Evolutionary conservation across 441 rosid genomes (phyloP), one percentile per base, ranked within the genome.

Genomic region (Populus hybrid): DNA sequence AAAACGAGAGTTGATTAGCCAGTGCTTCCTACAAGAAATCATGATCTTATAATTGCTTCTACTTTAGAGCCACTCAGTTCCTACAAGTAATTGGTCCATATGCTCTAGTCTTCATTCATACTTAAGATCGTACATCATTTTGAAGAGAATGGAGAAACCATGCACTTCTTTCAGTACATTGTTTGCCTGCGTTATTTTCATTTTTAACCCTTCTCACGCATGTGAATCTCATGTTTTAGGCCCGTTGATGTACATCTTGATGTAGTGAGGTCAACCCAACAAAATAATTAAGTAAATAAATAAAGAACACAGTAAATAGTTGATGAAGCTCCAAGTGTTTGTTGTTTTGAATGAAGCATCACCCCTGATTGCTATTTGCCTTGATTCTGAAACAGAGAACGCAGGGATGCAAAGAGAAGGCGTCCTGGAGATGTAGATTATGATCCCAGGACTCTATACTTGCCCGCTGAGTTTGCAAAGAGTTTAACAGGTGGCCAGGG

Each of bases 1-100:
- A 65, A 77, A 68, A 82, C 70, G 57, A 40, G 10, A 11, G 57
- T 54, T 76, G n/a, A 86, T 86, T 86, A 84, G 88, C 38, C 67
- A 83, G 82, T 87, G 79, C 91, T 30, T 81, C 88, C 82, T 85
- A 87, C 94, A 78, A 89, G 87, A 91, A 85, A 94, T 92, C 92
- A 92, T 92, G 79, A 82, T 90, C 94, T 86, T 89, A 85, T 93
- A 80, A 93, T 92, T 90, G 89, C 86, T 64, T 26, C 40, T 73
- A 81, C 78, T n/a, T 72, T 32, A 81, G 80, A 46, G 84, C 83
- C 85, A n/a, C 73, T 26, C 11, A 10, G 12, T 10, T 78, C 4
- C 26, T 24, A 24, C 26, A 24, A 24, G 1, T 24, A 24, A 24
- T 24, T 20, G 20, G 40, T 34, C 34, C 63, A 10, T 72, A 3